Evolutionary conservation across 108 stramenopile genomes (phyloP).

Genomic region (Fragilaria radians): DNA sequence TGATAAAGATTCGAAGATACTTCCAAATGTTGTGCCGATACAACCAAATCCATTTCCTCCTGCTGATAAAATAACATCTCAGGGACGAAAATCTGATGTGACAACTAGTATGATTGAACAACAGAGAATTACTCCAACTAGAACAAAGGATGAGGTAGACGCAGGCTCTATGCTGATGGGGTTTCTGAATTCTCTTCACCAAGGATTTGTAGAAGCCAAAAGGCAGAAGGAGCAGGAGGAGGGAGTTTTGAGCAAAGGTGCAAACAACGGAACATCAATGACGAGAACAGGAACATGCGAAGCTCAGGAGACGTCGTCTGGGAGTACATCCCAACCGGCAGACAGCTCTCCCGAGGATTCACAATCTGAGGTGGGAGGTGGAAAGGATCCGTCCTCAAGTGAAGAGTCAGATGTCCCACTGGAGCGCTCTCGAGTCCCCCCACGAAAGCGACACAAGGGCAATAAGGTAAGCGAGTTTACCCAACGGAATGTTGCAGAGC

Average conservation of each 20-base stretch:
- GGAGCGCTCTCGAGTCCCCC: constrained; percentile 25
- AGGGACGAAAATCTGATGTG: neutral
- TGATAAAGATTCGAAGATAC: neutral
- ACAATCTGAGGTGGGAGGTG: constrained; percentile 14
- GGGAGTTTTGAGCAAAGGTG: neutral
- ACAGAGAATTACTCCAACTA: neutral
- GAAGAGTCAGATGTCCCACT: constrained; percentile 27
- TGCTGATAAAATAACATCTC: neutral
- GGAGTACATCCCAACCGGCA: constrained; percentile 2
- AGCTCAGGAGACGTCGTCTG: constrained; percentile 29
- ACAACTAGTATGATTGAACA: neutral
- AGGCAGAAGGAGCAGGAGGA: constrained; percentile 7
- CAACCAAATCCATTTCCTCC: neutral
- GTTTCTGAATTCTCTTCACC: constrained; percentile 32
- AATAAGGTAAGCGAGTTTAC: constrained; percentile 18
- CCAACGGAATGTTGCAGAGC: constrained; percentile 16
- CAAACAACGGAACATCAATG: neutral
- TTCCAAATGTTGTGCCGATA: neutral
- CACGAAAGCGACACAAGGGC: constrained; percentile 37
- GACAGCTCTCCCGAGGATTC: constrained; percentile 26
- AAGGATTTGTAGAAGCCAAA: constrained; percentile 27
- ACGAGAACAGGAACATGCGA: neutral
- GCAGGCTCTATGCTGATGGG: constrained; percentile 34
- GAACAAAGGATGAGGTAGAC: constrained; percentile 21
- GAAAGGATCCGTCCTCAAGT: constrained; percentile 32